A percentile compares a stretch with the other conserved stretches of the same genome.
Evolutionary conservation across 805 yeast genomes (phyloP).

Genomic region (Cyberlindnera amylophila): DNA sequence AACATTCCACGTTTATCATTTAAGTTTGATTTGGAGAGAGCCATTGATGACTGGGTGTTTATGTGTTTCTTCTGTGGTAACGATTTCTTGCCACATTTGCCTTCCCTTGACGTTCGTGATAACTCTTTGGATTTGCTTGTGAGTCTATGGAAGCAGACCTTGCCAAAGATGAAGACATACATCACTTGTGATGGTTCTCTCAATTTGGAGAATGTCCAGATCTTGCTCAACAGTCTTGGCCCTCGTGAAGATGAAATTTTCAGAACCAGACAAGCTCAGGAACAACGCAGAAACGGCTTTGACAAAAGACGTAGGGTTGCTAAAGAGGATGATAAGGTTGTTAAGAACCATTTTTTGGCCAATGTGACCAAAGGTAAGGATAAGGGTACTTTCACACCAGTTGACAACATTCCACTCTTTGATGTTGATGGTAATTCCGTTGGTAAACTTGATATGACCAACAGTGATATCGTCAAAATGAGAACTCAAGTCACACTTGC

Average conservation of each 20-base stretch:
- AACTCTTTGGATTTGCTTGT: constrained; percentile 83
- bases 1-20: constrained; percentile 65
- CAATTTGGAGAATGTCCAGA: constrained; percentile 72
- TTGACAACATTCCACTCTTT: constrained; percentile 70
- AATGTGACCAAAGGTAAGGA: constrained; percentile 70
- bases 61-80: constrained; percentile 99
- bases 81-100: constrained; percentile 95
- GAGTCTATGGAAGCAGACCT: constrained; percentile 72
- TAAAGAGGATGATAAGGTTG: constrained; percentile 41
- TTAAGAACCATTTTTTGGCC: constrained; percentile 42
- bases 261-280: constrained; percentile 62
- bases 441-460: constrained; percentile 61
- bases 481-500: constrained; percentile 49
- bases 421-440: constrained; percentile 72
- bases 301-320: constrained; percentile 53
- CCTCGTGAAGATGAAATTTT: constrained; percentile 76
- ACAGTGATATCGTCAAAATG: constrained; percentile 66
- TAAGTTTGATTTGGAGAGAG: constrained; percentile 85
- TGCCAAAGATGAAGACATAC: constrained; percentile 68
- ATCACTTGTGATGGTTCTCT: constrained; percentile 88
- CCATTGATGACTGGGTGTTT: constrained; percentile 98
- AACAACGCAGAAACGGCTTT: constrained; percentile 62
- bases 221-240: constrained; percentile 60
- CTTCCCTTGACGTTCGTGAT: constrained; percentile 91
- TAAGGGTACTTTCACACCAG: constrained; percentile 67